These are phyloP conservation scores for Manihot esculenta DNA, from an alignment of 441 rosid genomes.

Conservation along the genomic window DNA sequence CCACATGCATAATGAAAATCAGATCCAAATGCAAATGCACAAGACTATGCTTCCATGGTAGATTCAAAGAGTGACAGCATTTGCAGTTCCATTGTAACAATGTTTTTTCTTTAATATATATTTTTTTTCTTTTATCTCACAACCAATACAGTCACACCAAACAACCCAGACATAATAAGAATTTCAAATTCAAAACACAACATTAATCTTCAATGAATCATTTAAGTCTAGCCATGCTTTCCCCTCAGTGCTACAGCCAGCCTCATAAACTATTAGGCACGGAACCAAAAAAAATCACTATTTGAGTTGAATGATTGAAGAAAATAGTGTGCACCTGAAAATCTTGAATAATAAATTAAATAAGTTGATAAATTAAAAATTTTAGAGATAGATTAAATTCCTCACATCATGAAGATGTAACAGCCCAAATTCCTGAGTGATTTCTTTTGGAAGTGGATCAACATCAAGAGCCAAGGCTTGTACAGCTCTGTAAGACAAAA, in stretches of 20 bases:
- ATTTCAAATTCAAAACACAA: not conserved
- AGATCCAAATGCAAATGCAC: not conserved
- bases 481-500: slow-evolving; percentile 55
- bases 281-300: slow-evolving; percentile 5
- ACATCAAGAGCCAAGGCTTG: slow-evolving; percentile 50
- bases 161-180: not conserved
- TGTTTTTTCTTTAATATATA: not conserved
- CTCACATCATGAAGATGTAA: slow-evolving; percentile 71
- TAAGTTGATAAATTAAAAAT: not conserved
- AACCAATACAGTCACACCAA: not conserved
- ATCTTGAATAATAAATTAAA: slow-evolving; percentile 2
- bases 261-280: not conserved
- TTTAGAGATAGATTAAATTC: slow-evolving; percentile 17
- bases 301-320: not conserved
- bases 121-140: not conserved
- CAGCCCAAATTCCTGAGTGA: slow-evolving; percentile 66
- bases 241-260: not conserved
- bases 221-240: not conserved
- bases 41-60: too few relatives aligned
- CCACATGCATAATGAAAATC: not conserved
- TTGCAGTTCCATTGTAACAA: not conserved
- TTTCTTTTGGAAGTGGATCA: slow-evolving; percentile 81
- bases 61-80: not conserved
- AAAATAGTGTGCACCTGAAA: not conserved
- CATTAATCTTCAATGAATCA: not conserved